Evolutionary conservation across 129 eudicot genomes (phyloP), one percentile per base, ranked within the genome.

Genomic region (Glebionis coronaria): DNA sequence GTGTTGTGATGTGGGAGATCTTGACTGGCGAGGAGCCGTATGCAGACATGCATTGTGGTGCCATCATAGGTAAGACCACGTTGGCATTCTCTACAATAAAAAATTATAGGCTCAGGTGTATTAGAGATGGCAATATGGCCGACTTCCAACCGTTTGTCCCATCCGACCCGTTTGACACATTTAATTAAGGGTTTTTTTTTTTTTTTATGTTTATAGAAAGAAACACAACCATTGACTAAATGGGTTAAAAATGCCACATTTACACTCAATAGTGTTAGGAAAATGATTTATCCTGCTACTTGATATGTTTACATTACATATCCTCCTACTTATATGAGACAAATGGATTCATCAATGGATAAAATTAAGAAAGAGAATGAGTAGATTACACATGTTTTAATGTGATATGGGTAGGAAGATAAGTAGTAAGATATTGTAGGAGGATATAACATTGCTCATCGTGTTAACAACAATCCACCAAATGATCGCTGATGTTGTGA

Each of bases 1-100:
- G 96, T 44, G 81, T 88, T 53, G 74, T 83, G 50, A 73, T 88
- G 88, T 88, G 91, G 96, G 91, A 88, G 76, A 78, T 85, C 58
- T 76, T 82, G 83, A 80, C 91, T 0, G 86, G 86, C 44, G 95
- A 87, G 68, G 91, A 84, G 80, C 91, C 87, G 6, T 82, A 85
- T 44, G 85, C 86, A 15, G 76, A 80, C 58, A 65, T 88, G 91
- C 89, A 85, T 40, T 85, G 84, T 73, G 95, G 95, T 13, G 88
- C 86, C 60, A 88, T 88, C 76, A 88, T 84, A 72, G 95, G 95
- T 84, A 82, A 70, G 40, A 63, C 29, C 66, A 29, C 35, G 65
- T 28, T 59, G 65, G 5, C 19, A 29, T 29, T n/a, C 9, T 59
- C 25, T 59, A 1, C 42, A n/a, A n/a, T n/a, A n/a, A n/a, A n/a